These are phyloP conservation scores for Geranium rotundifolium DNA, from an alignment of 345 rosid species.

Conservation along the genomic window DNA sequence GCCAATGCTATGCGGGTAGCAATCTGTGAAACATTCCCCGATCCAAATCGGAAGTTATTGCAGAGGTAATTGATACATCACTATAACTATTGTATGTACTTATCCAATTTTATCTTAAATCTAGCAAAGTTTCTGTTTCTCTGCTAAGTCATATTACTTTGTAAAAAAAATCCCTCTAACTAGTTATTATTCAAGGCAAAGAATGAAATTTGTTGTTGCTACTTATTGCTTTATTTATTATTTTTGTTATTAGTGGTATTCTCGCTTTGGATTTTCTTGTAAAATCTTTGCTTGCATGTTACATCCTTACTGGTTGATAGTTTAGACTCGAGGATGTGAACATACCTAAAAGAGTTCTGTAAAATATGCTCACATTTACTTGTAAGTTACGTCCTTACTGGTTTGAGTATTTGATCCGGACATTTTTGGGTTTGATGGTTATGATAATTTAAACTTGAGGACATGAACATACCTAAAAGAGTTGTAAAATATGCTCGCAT, in stretches of 20 bases:
- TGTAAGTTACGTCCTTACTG: too few relatives aligned
- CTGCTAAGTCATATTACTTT: too few relatives aligned
- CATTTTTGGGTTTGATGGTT: background rate
- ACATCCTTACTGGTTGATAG: too few relatives aligned
- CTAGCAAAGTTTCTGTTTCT: too few relatives aligned
- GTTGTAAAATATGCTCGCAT: background rate
- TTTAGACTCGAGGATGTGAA: too few relatives aligned
- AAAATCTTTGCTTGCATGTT: background rate
- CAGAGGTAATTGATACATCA: conserved; percentile 48
- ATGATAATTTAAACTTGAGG: background rate
- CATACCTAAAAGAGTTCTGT: too few relatives aligned
- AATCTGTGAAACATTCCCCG: conserved; percentile 91
- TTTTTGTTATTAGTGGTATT: background rate
- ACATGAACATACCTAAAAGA: background rate
- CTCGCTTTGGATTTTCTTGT: background rate
- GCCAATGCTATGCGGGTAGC: conserved; percentile 77
- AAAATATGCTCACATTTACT: too few relatives aligned
- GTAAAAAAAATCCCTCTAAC: too few relatives aligned
- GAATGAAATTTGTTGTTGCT: background rate
- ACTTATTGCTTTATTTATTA: background rate
- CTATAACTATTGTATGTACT: too few relatives aligned
- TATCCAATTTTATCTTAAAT: too few relatives aligned
- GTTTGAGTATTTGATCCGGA: background rate
- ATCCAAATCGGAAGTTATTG: conserved; percentile 88
- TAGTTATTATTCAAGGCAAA: too few relatives aligned